A percentile compares a stretch with the other conserved stretches of the same genome.
Conservation (phyloP, 2,329 filamentous ascomycete genomes). For the Ophiostoma piceae region DNA sequence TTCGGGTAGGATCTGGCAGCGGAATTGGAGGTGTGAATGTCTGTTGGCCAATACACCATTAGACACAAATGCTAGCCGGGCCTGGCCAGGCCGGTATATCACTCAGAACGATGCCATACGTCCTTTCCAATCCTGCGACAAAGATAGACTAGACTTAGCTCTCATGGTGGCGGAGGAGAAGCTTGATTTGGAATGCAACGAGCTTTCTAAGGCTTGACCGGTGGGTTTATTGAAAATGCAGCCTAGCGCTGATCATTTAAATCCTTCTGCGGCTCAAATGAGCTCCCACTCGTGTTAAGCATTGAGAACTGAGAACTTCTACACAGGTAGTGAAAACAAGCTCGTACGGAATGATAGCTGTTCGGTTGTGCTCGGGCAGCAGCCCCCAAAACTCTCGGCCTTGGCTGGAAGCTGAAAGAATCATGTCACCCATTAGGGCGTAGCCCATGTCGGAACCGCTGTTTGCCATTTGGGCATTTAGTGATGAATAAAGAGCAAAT, state of each 20-base stretch:
- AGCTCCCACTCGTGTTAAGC: not conserved
- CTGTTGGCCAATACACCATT: not conserved
- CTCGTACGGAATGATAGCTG: not conserved
- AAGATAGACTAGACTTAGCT: not conserved
- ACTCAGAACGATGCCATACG: not conserved
- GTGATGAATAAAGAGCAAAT: not conserved
- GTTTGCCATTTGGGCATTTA: not conserved
- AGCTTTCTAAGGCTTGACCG: not conserved
- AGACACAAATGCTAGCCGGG: not conserved
- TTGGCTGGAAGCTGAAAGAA: not conserved
- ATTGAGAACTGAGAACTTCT: not conserved
- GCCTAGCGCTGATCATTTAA: not conserved
- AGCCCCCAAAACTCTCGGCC: not conserved
- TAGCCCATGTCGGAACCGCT: not conserved
- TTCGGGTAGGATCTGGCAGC: not conserved
- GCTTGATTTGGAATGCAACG: not conserved
- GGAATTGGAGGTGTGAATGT: not conserved
- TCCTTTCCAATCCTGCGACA: not conserved
- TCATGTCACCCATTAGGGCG: not conserved
- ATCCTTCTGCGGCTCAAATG: not conserved
- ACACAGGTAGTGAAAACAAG: not conserved
- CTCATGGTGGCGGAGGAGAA: not conserved
- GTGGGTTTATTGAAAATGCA: not conserved
- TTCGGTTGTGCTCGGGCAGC: not conserved
- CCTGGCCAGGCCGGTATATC: not conserved